phyloP scores from a whole-genome alignment of 2,329 filamentous ascomycete species.

The Sclerotiophoma versabilis region DNA sequence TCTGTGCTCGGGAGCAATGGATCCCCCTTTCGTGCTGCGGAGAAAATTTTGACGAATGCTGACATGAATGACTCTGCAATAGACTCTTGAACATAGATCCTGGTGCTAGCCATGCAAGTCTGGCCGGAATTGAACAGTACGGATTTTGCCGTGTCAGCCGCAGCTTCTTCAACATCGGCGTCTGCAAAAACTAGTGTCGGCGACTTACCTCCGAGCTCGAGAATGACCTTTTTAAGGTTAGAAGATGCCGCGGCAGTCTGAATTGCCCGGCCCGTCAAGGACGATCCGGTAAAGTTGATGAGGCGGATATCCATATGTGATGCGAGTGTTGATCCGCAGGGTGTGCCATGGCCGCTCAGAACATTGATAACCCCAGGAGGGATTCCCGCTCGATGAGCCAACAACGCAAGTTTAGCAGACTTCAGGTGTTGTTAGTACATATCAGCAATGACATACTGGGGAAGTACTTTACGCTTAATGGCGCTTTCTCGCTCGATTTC shows the following conservation, averaged over 20 bases:
- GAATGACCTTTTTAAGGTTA: constrained; percentile 85
- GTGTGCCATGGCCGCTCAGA: constrained; percentile 78
- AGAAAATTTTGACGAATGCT: constrained; percentile 37
- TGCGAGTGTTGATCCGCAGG: constrained; percentile 78
- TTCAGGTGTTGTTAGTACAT: constrained; percentile 68
- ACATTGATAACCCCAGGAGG: constrained; percentile 82
- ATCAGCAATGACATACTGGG: constrained; percentile 38
- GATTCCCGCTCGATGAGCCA: constrained; percentile 80
- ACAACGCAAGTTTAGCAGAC: constrained; percentile 80
- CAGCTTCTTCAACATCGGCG: constrained; percentile 77
- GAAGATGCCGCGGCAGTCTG: constrained; percentile 73
- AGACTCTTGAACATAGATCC: constrained; percentile 63
- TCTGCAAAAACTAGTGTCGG: constrained; percentile 83
- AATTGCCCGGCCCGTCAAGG: constrained; percentile 87
- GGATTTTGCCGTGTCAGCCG: constrained; percentile 59
- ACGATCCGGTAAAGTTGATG: constrained; percentile 82
- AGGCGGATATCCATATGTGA: constrained; percentile 84
- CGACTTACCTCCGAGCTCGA: constrained; percentile 87
- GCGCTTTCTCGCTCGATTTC: constrained; percentile 53
- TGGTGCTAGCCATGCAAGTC: constrained; percentile 66
- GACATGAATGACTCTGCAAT: constrained; percentile 54
- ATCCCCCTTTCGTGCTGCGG: constrained; percentile 52
- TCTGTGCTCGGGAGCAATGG: constrained; percentile 73
- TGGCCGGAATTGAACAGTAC: constrained; percentile 65
- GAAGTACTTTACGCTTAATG: constrained; percentile 69